Base-by-base conservation (phyloP, 1,139 yeast genomes). In the Casaregolazyma suthepensis region DNA sequence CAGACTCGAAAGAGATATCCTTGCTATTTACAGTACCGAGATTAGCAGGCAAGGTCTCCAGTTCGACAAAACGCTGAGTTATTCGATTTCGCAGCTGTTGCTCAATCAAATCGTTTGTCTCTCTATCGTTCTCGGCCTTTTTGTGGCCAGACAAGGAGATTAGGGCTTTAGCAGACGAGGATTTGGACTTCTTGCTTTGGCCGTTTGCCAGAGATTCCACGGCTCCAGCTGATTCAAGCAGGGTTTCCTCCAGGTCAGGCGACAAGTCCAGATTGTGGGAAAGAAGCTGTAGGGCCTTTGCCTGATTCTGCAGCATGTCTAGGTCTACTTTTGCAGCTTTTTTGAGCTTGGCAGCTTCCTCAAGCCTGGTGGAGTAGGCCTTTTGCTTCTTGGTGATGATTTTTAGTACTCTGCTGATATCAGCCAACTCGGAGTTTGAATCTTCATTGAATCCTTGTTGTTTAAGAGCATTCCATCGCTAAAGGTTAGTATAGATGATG, bases 181-280 rank as follows among this genome's bases (percentile, higher is more conserved):
- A 43, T 9, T 44, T 46, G 31, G 31, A 26, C 15, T 43, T 48
- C 6, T 50, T 37, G 15, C 31, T 51, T 29, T 29, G 18, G 15
- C 38, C 43, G 12, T 47, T 43, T 7, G 53, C 43, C 20, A 43
- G 43, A 2, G 42, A 37, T 4, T 71, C 67, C 20, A 20, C 18
- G 5, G 23, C 43, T 7, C 52, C 52, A n/a, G 45, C 51, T 64
- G 45, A 59, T 29, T 61, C 77, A 73, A 56, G 76, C 63, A 55
- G 71, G 56, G 55, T 74, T 73, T 9, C 61, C 53, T 70, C 74
- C n/a, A 73, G 47, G 17, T 60, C 60, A 5, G 61, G 66, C 1
- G 97, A 95, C 49, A 94, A 69, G 63, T 87, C 94, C 59, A 88
- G 65, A 66, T 90, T 95, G 59, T 81, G 85, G 1, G 95, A 79